Evolutionary conservation across 768 basidiomycete species (phyloP).

Genomic region (Solioccasus polychromus): DNA sequence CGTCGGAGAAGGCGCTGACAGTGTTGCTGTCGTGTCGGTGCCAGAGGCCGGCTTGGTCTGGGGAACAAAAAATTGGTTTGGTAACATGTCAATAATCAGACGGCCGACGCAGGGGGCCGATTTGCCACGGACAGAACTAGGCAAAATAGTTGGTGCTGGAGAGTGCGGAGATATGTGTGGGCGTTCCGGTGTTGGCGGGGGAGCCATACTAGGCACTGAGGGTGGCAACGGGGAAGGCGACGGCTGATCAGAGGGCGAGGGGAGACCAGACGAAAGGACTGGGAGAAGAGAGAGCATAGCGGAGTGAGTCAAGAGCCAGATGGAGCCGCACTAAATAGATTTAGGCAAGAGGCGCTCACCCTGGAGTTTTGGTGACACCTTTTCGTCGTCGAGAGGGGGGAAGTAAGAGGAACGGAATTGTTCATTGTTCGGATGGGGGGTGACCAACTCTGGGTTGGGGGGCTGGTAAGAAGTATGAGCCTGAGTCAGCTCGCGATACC

Average conservation of each 20-base stretch:
- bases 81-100: conserved; percentile 60
- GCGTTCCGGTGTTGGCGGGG: conserved; percentile 29
- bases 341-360: conserved; percentile 17
- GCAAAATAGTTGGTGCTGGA: conserved; percentile 10
- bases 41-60: conserved; percentile 11
- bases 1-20: conserved; percentile 6
- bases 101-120: conserved; percentile 37
- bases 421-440: conserved; percentile 17
- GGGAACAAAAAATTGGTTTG: conserved; percentile 35
- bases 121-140: conserved; percentile 18
- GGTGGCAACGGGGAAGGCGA: conserved; percentile 28
- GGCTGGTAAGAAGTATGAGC: conserved; percentile 28
- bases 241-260: conserved; percentile 29
- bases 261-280: conserved; percentile 24
- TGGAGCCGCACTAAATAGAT: conserved; percentile 7
- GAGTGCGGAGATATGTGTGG: conserved; percentile 24
- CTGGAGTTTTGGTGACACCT: conserved; percentile 9
- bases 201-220: conserved; percentile 12
- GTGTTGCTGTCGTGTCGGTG: neutral
- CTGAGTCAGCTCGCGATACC: conserved; percentile 62
- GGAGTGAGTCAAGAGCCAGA: conserved; percentile 14
- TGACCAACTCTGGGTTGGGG: conserved; percentile 26
- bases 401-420: conserved; percentile 27
- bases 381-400: conserved; percentile 18
- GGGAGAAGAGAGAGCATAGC: conserved; percentile 18